These are phyloP conservation scores for Kwoniella shivajii DNA, from an alignment of 1,284 basidiomycete species.

Conservation along the genomic window DNA sequence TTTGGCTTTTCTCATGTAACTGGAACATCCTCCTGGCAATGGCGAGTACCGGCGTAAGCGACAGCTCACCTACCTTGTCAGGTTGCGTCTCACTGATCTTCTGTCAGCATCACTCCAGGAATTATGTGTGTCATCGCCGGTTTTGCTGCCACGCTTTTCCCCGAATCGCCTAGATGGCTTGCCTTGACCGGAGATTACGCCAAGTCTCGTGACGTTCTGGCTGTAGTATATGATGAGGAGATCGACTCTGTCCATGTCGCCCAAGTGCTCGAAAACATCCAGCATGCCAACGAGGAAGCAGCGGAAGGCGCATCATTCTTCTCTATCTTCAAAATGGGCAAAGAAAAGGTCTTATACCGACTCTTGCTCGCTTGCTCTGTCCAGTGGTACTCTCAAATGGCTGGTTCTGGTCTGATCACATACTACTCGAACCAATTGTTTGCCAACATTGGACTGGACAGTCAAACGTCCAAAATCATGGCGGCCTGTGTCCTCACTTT, in stretches of 20 bases:
- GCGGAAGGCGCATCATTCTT: slow-evolving; percentile 33
- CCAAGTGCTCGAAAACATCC: slow-evolving; percentile 34
- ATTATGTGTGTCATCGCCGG: no score
- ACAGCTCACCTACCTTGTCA: no score
- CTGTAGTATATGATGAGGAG: no score
- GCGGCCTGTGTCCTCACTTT: slow-evolving; percentile 44
- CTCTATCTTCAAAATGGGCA: slow-evolving; percentile 28
- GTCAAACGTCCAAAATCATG: slow-evolving; percentile 17
- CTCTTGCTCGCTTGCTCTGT: slow-evolving; percentile 50
- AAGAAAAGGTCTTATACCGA: slow-evolving; percentile 35
- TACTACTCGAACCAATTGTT: no score
- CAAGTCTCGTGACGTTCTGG: slow-evolving; percentile 21
- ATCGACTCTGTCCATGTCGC: no score
- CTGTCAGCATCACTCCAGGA: no score
- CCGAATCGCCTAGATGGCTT: slow-evolving; percentile 47
- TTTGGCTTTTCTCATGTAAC: no score
- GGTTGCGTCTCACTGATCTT: no score
- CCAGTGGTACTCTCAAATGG: slow-evolving; percentile 50
- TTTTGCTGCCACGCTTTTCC: no score
- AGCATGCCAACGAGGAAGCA: slow-evolving; percentile 34
- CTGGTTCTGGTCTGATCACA: slow-evolving; percentile 12
- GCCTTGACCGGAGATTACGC: slow-evolving; percentile 24
- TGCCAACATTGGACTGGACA: no score
- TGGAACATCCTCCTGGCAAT: no score
- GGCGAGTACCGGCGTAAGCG: no score